A percentile compares a stretch with the other conserved stretches of the same genome.
Conservation (phyloP, 352 stramenopile species). For the Stephanocyclus meneghinianus region DNA sequence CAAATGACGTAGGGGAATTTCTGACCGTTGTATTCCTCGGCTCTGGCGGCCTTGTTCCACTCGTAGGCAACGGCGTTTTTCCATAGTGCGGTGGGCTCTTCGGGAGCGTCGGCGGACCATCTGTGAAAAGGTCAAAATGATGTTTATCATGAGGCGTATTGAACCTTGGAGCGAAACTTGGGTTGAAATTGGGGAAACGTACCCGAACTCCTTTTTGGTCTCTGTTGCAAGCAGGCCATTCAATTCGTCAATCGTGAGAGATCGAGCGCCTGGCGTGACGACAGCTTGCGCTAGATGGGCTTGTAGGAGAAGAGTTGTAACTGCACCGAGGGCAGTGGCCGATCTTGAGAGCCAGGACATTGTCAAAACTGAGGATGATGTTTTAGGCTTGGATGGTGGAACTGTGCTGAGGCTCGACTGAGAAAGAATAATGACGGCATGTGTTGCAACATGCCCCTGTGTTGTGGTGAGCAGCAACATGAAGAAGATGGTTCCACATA, state of each 20-base stretch:
- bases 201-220: slow-evolving; percentile 14
- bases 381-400: neutral
- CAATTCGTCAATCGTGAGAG: slow-evolving; percentile 19
- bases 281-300: neutral
- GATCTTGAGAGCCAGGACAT: neutral
- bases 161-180: neutral
- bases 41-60: slow-evolving; percentile 24
- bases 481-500: too few relatives aligned
- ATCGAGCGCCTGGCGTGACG: neutral
- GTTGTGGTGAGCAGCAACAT: too few relatives aligned
- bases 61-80: slow-evolving; percentile 16
- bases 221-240: slow-evolving; percentile 9
- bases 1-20: slow-evolving; percentile 22
- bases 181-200: neutral
- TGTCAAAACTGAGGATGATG: neutral
- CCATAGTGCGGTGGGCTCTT: slow-evolving; percentile 11
- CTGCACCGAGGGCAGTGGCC: neutral
- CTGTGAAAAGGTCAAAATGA: neutral
- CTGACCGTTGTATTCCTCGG: neutral
- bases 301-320: neutral
- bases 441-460: too few relatives aligned
- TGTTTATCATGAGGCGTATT: neutral
- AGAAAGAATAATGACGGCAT: too few relatives aligned
- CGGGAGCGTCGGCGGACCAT: neutral
- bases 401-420: too few relatives aligned